Conservation (phyloP, 1,139 yeast genomes). For the Eremothecium cymbalariae region DNA sequence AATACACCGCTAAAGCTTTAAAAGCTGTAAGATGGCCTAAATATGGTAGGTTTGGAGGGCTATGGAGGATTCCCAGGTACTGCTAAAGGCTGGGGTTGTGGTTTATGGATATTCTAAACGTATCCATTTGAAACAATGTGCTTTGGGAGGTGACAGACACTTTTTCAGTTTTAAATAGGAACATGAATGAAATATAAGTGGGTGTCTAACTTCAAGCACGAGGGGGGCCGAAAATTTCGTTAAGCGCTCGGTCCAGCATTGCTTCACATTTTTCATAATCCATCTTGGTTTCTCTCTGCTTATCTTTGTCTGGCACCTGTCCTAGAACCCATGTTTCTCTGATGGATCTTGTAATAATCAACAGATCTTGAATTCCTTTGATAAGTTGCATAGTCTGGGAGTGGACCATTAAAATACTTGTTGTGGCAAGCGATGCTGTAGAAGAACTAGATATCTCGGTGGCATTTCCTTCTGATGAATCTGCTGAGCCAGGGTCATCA, state of each 20-base stretch:
- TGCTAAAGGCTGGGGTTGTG: no score
- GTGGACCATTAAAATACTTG: constrained; percentile 27
- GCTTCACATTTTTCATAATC: constrained; percentile 10
- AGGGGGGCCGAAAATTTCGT: constrained; percentile 7
- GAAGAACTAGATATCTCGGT: constrained; percentile 13
- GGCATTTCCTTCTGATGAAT: constrained; percentile 13
- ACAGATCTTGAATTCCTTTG: constrained; percentile 30
- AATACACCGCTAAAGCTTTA: no score
- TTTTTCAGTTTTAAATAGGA: not conserved
- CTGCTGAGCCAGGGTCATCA: constrained; percentile 14
- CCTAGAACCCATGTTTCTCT: constrained; percentile 31
- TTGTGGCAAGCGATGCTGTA: constrained; percentile 23
- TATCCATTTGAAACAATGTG: no score
- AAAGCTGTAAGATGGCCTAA: no score
- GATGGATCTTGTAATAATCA: constrained; percentile 28
- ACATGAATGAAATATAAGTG: not conserved
- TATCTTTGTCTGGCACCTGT: constrained; percentile 24
- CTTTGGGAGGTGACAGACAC: not conserved
- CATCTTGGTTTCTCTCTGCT: constrained; percentile 9
- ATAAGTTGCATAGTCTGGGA: constrained; percentile 30
- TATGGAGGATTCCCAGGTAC: no score
- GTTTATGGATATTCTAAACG: no score
- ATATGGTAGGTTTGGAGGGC: no score
- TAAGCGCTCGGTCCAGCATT: constrained; percentile 9
- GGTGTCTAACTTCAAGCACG: not conserved